Evolutionary conservation across 129 eudicot genomes (phyloP).

Genomic region (Silybum marianum): DNA sequence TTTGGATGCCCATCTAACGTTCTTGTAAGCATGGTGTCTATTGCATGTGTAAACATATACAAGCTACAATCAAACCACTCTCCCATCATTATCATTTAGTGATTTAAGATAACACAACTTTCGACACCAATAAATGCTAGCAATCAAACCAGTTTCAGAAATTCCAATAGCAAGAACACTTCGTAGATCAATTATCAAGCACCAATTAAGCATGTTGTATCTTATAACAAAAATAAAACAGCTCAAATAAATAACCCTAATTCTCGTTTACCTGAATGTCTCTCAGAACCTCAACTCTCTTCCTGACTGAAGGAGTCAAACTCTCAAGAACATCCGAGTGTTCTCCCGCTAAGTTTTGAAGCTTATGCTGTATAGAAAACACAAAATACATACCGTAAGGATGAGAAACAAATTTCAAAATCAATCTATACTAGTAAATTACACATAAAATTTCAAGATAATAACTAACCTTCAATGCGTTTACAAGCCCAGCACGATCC

Average conservation of each 20-base stretch:
- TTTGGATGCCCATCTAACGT: not conserved
- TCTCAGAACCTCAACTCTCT: slow-evolving; percentile 66
- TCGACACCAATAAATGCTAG: not conserved
- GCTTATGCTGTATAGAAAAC: slow-evolving; percentile 43
- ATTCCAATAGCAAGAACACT: not conserved
- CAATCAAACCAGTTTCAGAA: not conserved
- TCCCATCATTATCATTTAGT: not conserved
- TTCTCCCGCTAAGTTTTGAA: slow-evolving; percentile 61
- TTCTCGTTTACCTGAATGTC: slow-evolving; percentile 55
- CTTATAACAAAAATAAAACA: not conserved
- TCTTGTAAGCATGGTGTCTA: not conserved
- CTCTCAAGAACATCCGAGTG: slow-evolving; percentile 57
- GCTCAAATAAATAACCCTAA: not conserved
- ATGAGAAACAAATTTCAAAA: not conserved
- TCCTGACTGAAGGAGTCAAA: slow-evolving; percentile 61
- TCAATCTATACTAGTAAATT: not conserved
- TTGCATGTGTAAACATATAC: not conserved
- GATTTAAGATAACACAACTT: not conserved
- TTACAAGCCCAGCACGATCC: slow-evolving; percentile 79
- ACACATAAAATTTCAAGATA: not conserved
- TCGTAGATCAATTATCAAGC: not conserved
- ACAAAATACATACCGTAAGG: not conserved
- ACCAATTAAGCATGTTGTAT: not conserved
- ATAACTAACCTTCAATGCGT: slow-evolving; percentile 66
- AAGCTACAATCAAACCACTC: not conserved